Conservation (phyloP, 352 stramenopile genomes). For the Pythium vanterpoolii region DNA sequence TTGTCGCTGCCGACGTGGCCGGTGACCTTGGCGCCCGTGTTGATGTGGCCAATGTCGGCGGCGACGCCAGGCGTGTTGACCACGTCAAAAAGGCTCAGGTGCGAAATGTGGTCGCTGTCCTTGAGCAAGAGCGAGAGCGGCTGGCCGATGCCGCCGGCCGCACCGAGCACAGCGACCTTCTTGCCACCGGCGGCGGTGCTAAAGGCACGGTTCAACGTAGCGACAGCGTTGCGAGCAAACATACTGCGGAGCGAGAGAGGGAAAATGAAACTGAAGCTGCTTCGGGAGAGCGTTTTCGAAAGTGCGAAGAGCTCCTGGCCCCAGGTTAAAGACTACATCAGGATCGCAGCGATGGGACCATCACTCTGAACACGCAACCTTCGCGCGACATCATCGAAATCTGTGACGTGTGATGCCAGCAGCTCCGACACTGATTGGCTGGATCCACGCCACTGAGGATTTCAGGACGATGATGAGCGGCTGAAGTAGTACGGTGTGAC, state of each 20-base stretch:
- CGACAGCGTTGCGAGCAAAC: constrained; percentile 25
- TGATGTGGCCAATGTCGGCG: constrained; percentile 95
- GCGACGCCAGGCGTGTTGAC: constrained; percentile 97
- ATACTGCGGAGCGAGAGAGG: neutral
- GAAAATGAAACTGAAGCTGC: neutral
- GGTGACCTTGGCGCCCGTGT: constrained; percentile 59
- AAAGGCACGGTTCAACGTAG: constrained; percentile 37
- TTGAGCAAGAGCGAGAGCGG: constrained; percentile 98
- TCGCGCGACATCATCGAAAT: constrained; percentile 7
- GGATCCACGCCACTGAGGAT: neutral
- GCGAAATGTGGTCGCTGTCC: constrained; percentile 93
- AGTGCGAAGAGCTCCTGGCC: constrained; percentile 22
- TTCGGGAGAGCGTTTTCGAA: constrained; percentile 11
- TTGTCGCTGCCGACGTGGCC: constrained; percentile 49
- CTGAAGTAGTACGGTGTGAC: constrained; percentile 5
- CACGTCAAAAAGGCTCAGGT: constrained; percentile 98
- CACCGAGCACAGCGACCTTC: constrained; percentile 88
- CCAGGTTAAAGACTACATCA: no score
- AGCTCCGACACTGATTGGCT: constrained; percentile 13
- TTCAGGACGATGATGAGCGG: neutral
- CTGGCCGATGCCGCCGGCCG: constrained; percentile 98
- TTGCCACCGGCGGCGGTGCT: constrained; percentile 58
- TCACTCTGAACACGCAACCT: constrained; percentile 16
- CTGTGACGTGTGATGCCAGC: constrained; percentile 12
- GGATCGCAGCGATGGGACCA: constrained; percentile 3